Percentiles rank a stretch among this genome's conserved stretches.
Evolutionary conservation across 306 rosid genomes (phyloP).

Genomic region (Cucumis hystrix): DNA sequence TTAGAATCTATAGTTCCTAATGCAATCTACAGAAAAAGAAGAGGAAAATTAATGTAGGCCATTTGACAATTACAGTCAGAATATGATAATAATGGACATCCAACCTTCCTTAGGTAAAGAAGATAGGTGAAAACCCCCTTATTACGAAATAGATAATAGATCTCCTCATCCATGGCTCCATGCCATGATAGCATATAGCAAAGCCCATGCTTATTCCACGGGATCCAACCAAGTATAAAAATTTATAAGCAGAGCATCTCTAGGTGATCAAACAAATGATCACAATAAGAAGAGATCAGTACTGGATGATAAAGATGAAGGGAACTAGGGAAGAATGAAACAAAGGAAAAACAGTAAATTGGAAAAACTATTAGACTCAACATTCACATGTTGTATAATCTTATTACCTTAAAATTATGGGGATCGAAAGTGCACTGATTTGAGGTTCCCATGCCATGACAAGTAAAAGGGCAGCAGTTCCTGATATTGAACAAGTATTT

Average conservation of each 20-base stretch:
- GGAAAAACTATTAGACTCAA: not conserved
- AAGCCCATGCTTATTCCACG: not conserved
- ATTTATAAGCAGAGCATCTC: not conserved
- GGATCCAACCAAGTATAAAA: not conserved
- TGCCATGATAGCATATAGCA: too few relatives aligned
- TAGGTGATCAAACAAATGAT: not conserved
- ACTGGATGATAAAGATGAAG: not conserved
- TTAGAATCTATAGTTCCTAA: not conserved
- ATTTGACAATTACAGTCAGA: not conserved
- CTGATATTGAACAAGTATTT: slow-evolving; percentile 29
- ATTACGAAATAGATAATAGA: too few relatives aligned
- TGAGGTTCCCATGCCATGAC: slow-evolving; percentile 84
- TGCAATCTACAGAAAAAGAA: not conserved
- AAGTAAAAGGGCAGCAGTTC: slow-evolving; percentile 95
- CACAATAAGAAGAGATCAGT: not conserved
- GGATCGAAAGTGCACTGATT: slow-evolving; percentile 57
- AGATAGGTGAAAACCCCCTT: too few relatives aligned
- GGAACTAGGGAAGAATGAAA: not conserved
- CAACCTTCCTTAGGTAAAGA: too few relatives aligned
- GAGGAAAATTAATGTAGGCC: not conserved
- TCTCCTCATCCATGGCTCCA: too few relatives aligned
- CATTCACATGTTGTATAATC: slow-evolving; percentile 3
- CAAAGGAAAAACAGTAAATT: not conserved
- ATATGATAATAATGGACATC: not conserved
- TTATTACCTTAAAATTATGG: slow-evolving; percentile 59